Conservation (phyloP, 2,329 filamentous ascomycete species). For the Acrocalymma vagum region DNA sequence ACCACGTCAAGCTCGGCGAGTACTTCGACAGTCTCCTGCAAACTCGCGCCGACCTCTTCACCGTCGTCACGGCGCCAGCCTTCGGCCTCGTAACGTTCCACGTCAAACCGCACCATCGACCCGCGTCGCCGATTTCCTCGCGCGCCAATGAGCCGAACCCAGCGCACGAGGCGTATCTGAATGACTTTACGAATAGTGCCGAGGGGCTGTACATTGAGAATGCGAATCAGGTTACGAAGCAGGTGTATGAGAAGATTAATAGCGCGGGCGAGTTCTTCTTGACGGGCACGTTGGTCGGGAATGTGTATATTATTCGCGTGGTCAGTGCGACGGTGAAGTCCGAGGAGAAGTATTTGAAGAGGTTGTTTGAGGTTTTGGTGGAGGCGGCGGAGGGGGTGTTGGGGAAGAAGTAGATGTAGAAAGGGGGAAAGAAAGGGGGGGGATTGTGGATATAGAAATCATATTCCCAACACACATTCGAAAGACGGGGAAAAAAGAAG, state of each 20-base stretch:
- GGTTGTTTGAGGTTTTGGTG: constrained; percentile 78
- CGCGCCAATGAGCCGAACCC: constrained; percentile 34
- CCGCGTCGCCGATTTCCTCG: constrained; percentile 8
- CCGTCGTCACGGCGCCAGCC: constrained; percentile 74
- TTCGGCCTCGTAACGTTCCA: constrained; percentile 86
- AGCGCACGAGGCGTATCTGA: constrained; percentile 38
- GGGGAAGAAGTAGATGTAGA: too few relatives aligned
- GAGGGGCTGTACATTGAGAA: constrained; percentile 57
- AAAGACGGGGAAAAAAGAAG: too few relatives aligned
- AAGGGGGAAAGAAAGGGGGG: too few relatives aligned
- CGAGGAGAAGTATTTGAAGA: constrained; percentile 75
- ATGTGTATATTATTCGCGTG: constrained; percentile 80
- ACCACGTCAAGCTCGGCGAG: constrained; percentile 74
- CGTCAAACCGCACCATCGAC: constrained; percentile 48
- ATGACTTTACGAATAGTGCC: constrained; percentile 44
- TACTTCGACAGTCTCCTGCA: constrained; percentile 70
- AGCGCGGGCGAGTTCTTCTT: constrained; percentile 80
- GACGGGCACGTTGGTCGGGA: constrained; percentile 78
- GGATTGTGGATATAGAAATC: too few relatives aligned
- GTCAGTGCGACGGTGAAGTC: constrained; percentile 76
- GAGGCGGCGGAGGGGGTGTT: constrained; percentile 67
- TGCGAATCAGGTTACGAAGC: constrained; percentile 74
- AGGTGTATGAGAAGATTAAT: constrained; percentile 80
- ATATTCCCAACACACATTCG: too few relatives aligned
- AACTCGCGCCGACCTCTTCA: constrained; percentile 73